Conservation (phyloP, 768 basidiomycete genomes). For the Mycena polygramma region DNA sequence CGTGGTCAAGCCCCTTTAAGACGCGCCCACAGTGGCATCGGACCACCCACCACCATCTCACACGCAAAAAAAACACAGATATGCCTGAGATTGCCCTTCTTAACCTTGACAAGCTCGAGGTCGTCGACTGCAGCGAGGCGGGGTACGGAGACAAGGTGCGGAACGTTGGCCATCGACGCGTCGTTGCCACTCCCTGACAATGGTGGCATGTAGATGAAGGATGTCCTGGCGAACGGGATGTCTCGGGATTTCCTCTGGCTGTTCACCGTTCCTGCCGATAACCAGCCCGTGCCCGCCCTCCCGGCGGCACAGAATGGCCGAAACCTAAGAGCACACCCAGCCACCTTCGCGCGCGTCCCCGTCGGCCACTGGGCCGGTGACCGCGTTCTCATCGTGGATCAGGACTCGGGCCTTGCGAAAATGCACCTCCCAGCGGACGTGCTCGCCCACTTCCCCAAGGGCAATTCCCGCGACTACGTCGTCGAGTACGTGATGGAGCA, state of each 20-base stretch:
- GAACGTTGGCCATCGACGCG: not conserved
- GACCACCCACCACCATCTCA: not conserved
- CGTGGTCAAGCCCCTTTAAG: not conserved
- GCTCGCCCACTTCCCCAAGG: constrained; percentile 1
- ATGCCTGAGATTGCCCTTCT: constrained; percentile 17
- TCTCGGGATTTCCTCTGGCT: constrained; percentile 7
- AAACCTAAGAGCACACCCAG: too few relatives aligned
- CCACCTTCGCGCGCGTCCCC: not conserved
- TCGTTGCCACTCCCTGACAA: too few relatives aligned
- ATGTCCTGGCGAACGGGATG: not conserved
- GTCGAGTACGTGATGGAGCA: constrained; percentile 3
- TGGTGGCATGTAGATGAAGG: constrained; percentile 6
- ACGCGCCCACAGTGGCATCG: not conserved
- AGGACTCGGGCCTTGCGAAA: not conserved
- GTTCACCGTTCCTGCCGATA: constrained; percentile 6
- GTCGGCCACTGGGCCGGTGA: constrained; percentile 33
- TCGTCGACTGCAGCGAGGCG: not conserved
- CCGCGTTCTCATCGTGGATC: constrained; percentile 25
- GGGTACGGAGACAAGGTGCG: constrained; percentile 12
- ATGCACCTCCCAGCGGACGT: constrained; percentile 6
- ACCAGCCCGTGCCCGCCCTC: not conserved
- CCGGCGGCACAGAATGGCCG: not conserved
- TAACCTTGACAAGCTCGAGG: constrained; percentile 24
- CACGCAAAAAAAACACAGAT: not conserved
- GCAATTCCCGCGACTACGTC: not conserved